Base-by-base conservation (phyloP, 805 yeast species). In the Scheffersomyces stipitis region DNA sequence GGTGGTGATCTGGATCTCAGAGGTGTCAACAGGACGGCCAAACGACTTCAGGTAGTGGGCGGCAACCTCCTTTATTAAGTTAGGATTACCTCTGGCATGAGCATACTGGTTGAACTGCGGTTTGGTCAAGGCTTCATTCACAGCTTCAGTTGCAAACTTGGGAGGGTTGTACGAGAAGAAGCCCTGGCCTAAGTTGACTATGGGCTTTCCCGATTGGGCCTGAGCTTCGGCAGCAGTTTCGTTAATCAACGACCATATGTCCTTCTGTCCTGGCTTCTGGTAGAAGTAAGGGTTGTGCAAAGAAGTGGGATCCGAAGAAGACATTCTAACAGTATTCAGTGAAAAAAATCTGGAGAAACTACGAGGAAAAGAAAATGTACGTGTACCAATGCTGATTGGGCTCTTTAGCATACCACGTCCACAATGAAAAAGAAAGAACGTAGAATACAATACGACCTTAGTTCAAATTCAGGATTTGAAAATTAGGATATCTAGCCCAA, bases 131-230 rank as follows among this genome's bases (percentile, higher is more conserved):
- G 96, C 91, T 29, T 75, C 71, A 46, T 80, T 77, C 13, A 91
- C 95, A 5, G 96, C 95, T 8, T 80, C 74, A 41, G 85, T 71
- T 12, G 95, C 96, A 63, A 93, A 93, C n/a, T 80, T 76, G 1
- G 99, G 99, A 3, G 99, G 99, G 20, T 90, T 77, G 60, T 91
- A 93, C 2, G 96, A 88, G 70, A 93, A 93, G 65, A 93, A 93
- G 2, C 99, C 99, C 62, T 93, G 99, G 23, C 99, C 99, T 40
- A 93, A 74, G 52, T 93, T 93, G 42, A 83, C 82, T 38, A 91
- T 80, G 36, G 87, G 85, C 50, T 83, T 73, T n/a, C 88, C 89
- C 26, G 77, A 60, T 31, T 79, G 80, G 28, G 64, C 65, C 44
- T 81, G 83, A 10, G 95, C 89, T 4, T 78, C 78, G 3, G 95